Conservation (phyloP, 352 stramenopile species). For the Thraustochytrium sp. region DNA sequence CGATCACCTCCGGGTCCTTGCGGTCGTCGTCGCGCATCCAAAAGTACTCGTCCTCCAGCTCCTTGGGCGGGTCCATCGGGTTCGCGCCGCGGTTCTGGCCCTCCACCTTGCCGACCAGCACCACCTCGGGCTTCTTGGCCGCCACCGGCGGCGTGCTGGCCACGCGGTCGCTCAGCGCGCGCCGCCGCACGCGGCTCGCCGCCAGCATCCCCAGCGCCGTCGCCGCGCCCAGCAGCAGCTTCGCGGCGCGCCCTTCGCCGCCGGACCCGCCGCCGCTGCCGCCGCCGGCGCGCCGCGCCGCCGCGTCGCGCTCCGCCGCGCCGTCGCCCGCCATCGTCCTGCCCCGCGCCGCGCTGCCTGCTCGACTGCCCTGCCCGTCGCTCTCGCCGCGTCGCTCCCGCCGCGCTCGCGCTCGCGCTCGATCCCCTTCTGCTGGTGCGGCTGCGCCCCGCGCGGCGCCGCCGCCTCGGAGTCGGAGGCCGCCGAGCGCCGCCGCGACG, state of each 20-base stretch:
- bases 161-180: background rate
- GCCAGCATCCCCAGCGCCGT: background rate
- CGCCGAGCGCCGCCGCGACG: no score
- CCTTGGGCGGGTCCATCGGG: conserved; percentile 76
- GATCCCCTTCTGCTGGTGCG: no score
- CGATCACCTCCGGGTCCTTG: conserved; percentile 79
- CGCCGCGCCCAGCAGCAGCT: background rate
- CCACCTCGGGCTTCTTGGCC: background rate
- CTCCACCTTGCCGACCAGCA: background rate
- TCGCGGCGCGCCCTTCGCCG: background rate
- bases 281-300: background rate
- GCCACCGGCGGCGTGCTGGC: background rate
- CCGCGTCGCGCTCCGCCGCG: no score
- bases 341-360: no score
- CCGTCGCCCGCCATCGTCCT: no score
- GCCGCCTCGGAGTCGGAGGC: no score
- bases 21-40: conserved; percentile 88
- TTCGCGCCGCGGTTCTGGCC: conserved; percentile 67
- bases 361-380: no score
- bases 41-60: conserved; percentile 86
- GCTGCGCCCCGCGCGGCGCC: no score
- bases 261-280: background rate
- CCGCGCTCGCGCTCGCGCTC: no score
- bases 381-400: no score
- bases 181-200: background rate